Evolutionary conservation across 148 eudicot genomes (phyloP).

Genomic region (Pouteria glomerata): DNA sequence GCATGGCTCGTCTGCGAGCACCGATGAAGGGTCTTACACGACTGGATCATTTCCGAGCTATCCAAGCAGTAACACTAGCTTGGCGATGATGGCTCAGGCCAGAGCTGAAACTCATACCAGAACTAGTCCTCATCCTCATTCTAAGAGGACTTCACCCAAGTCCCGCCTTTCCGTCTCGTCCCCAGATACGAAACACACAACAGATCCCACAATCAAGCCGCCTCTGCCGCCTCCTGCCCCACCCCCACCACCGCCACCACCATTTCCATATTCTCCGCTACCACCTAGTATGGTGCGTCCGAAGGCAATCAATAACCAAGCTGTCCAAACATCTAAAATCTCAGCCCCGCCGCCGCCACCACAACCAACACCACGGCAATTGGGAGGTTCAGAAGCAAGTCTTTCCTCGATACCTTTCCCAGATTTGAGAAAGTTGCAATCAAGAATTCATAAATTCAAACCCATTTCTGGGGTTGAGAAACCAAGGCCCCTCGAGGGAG

Average conservation of each 20-base stretch:
- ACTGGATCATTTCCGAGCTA: slow-evolving; percentile 26
- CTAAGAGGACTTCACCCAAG: slow-evolving; percentile 80
- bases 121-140: slow-evolving; percentile 36
- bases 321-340: slow-evolving; percentile 28
- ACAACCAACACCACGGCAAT: slow-evolving; percentile 20
- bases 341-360: slow-evolving; percentile 36
- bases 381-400: slow-evolving; percentile 14
- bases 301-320: slow-evolving; percentile 37
- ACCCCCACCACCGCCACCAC: slow-evolving; percentile 31
- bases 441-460: slow-evolving; percentile 21
- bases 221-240: slow-evolving; percentile 31
- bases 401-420: slow-evolving; percentile 22
- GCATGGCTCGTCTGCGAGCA: slow-evolving; percentile 60
- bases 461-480: slow-evolving; percentile 24
- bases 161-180: slow-evolving; percentile 48
- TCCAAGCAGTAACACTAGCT: slow-evolving; percentile 15
- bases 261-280: slow-evolving; percentile 51
- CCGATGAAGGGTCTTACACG: slow-evolving; percentile 47
- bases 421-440: slow-evolving; percentile 22
- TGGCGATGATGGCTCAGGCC: slow-evolving; percentile 17
- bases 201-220: slow-evolving; percentile 49
- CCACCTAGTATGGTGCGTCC: slow-evolving; percentile 66
- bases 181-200: slow-evolving; percentile 50
- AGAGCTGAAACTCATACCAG: slow-evolving; percentile 19
- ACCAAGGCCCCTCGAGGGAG: slow-evolving; percentile 25